Conservation (phyloP, 495 filamentous ascomycete species). For the Tuber brumale region DNA sequence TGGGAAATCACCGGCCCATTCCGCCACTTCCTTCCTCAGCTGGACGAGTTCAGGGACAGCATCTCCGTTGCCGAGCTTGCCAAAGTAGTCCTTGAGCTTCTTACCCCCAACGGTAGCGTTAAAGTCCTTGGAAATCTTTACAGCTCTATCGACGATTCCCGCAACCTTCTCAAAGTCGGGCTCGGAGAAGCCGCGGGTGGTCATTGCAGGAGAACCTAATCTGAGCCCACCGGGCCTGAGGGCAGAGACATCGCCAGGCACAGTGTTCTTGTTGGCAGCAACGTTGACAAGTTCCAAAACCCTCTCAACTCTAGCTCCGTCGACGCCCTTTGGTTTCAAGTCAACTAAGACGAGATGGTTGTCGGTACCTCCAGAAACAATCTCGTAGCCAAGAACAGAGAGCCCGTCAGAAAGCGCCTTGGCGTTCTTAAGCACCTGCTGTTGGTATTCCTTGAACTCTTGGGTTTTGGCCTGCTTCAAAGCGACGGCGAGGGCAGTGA, state of each 20-base stretch:
- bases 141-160: constrained; percentile 86
- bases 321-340: constrained; percentile 80
- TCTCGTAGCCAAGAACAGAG: constrained; percentile 74
- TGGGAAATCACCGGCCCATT: constrained; percentile 90
- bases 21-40: constrained; percentile 81
- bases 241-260: constrained; percentile 88
- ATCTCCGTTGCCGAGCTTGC: constrained; percentile 75
- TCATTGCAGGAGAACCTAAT: constrained; percentile 95
- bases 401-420: constrained; percentile 73
- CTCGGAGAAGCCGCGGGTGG: constrained; percentile 79
- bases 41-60: constrained; percentile 77
- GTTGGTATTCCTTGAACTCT: constrained; percentile 87
- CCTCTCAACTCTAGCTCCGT: constrained; percentile 89
- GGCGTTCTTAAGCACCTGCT: constrained; percentile 78
- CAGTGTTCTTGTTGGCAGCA: constrained; percentile 97
- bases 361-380: constrained; percentile 90
- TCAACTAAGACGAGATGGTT: constrained; percentile 96
- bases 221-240: constrained; percentile 85
- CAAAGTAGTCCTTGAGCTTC: constrained; percentile 81
- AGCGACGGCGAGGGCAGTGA: constrained; percentile 88
- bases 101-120: constrained; percentile 77
- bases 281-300: constrained; percentile 91
- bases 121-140: constrained; percentile 72
- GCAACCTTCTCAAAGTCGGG: constrained; percentile 85
- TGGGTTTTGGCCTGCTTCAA: constrained; percentile 82